Base-by-base conservation (phyloP, 2,329 filamentous ascomycete species). In the Sarocladiaceae sp. region DNA sequence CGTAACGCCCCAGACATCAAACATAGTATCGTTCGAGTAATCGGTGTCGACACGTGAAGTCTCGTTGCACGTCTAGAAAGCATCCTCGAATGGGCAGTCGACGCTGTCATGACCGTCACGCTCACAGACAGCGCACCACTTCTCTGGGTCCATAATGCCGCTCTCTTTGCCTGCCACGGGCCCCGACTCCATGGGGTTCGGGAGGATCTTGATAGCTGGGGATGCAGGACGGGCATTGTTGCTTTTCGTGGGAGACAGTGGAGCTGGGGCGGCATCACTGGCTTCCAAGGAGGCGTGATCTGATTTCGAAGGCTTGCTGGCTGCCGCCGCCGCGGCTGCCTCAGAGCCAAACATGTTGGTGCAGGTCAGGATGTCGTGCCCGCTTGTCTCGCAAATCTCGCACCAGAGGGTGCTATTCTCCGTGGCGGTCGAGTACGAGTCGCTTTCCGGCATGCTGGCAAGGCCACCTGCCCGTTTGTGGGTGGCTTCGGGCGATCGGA, bases 81-180 rank as follows among this genome's bases (percentile, higher is more conserved):
- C 81, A 63, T 94, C 88, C 66, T 95, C 90, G 64, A 95, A 85
- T 11, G 90, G 89, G 65, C 90, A 95, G 63, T 94, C 88, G 49
- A 95, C 90, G 58, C 91, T 96, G 64, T 96, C 87, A 61, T 98
- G 93, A 12, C 93, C 93, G 58, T 98, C 93, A 50, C 88, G 81
- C 70, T 98, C 93, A 61, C 93, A 98, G 34, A 97, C 73, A 13
- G 93, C 93, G 65, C 93, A 98, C 93, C 93, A 98, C 67, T 95
- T 96, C 50, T 83, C 78, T 45, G 83, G 79, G 56, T 97, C 88
- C 51, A 91, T 73, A 37, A 87, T 69, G 1, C 85, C 85, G 45
- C 82, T 88, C 52, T 83, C 80, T 67, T 88, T 91, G 43, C 87
- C 87, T 4, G 86, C 83, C 19, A 88, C 76, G 2, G 86, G 82